phyloP scores from a whole-genome alignment of 2,329 filamentous ascomycete species.

The Fusarium burgessii region DNA sequence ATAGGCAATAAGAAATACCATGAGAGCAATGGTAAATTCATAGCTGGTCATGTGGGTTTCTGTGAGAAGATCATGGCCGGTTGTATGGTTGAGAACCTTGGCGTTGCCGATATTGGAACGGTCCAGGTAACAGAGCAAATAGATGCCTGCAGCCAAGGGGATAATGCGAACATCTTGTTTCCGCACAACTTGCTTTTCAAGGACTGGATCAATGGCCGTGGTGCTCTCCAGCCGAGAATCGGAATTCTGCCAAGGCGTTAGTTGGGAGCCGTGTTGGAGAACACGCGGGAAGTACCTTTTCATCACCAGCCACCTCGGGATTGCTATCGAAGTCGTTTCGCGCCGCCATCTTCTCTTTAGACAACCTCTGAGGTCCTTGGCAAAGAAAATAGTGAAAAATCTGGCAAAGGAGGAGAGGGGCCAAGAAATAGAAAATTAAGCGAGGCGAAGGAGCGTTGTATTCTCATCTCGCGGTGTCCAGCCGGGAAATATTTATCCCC shows the following conservation, averaged over 20 bases:
- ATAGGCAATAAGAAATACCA: conserved; percentile 63
- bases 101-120: conserved; percentile 63
- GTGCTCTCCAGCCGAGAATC: conserved; percentile 24
- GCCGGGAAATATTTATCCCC: conserved; percentile 18
- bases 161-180: conserved; percentile 42
- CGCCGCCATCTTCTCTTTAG: background rate
- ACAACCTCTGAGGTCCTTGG: background rate
- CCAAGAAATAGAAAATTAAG: conserved; percentile 6
- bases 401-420: background rate
- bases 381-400: background rate
- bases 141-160: conserved; percentile 39
- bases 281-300: conserved; percentile 17
- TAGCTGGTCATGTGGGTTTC: conserved; percentile 61
- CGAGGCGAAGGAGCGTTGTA: conserved; percentile 16
- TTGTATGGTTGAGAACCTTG: conserved; percentile 52
- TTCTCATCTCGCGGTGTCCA: conserved; percentile 12
- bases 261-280: background rate
- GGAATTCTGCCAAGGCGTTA: conserved; percentile 16
- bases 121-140: conserved; percentile 62
- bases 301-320: conserved; percentile 15
- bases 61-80: conserved; percentile 46
- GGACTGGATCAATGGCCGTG: conserved; percentile 8
- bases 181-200: conserved; percentile 24
- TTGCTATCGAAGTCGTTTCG: conserved; percentile 13
- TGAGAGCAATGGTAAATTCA: conserved; percentile 69